Evolutionary conservation across 2,329 filamentous ascomycete genomes (phyloP), one percentile per base, ranked within the genome.

Genomic region (Pseudomassariella vexata): DNA sequence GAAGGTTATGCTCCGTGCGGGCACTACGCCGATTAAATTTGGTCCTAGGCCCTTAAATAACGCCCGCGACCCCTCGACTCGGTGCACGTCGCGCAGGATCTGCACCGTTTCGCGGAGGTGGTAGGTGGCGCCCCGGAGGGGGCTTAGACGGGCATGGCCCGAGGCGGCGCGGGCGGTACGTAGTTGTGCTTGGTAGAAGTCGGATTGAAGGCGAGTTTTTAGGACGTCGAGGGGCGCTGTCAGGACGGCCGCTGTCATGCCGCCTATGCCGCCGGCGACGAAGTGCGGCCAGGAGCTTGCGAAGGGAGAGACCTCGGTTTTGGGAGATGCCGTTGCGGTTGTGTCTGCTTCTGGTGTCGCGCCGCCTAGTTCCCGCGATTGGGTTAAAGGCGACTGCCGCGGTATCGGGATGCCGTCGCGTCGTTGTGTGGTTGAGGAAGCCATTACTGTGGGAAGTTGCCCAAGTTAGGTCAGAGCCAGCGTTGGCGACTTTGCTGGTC

Each of bases 11-110:
- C 84, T 82, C 39, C 88, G 73, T 12, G 89, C 89, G 2, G 89
- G 89, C 7, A 95, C 83, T 3, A 95, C 88, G 35, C 90, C 89
- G 6, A 92, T 71, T 6, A 95, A 69, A 57, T 94, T 95, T 1
- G 90, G 89, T 0, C 88, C 89, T 4, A 96, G 71, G 15, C 90
- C 90, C 56, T 94, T 94, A 70, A 95, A 96, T 4, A 96, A 70
- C 9, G 87, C 89, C 31, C 87, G 77, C 66, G 81, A 82, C 15
- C 90, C 90, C 56, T 95, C 90, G 14, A 77, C 66, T 30, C 77
- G 76, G 46, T 90, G 84, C 6, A 96, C 88, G 17, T 83, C 77
- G 42, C 75, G 73, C 20, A 96, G 70, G 32, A 95, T 94, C 53
- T 90, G 82, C 30, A 92, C 73, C 0, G 89, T 96, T 55, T 95